phyloP scores from a whole-genome alignment of 345 rosid genomes.

The Pistacia atlantica region DNA sequence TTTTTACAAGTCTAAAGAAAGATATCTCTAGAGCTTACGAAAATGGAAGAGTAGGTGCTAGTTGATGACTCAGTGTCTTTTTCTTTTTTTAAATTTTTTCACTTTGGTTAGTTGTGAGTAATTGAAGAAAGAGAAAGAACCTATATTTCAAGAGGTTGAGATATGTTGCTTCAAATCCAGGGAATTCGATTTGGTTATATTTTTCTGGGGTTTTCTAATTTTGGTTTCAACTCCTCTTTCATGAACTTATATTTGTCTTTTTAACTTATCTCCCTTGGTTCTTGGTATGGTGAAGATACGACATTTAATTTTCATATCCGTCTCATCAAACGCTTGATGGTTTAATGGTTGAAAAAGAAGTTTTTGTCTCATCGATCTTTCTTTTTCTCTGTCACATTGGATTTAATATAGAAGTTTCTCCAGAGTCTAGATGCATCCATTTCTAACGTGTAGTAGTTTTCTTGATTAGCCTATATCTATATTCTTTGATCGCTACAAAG shows the following conservation, averaged over 20 bases:
- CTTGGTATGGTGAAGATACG: neutral
- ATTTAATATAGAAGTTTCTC: slow-evolving; percentile 12
- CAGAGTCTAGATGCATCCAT: slow-evolving; percentile 23
- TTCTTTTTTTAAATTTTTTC: neutral
- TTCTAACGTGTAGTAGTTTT: neutral
- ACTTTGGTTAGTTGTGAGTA: slow-evolving; percentile 31
- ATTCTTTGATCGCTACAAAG: slow-evolving; percentile 7
- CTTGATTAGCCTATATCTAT: neutral
- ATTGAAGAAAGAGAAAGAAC: slow-evolving; percentile 29
- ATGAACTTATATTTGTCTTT: slow-evolving; percentile 2
- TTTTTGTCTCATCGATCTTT: slow-evolving; percentile 1
- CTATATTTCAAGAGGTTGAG: slow-evolving; percentile 40
- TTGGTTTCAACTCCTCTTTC: slow-evolving; percentile 27
- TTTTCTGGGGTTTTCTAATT: slow-evolving; percentile 31
- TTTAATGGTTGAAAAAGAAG: neutral
- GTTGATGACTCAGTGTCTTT: slow-evolving; percentile 17
- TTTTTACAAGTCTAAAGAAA: neutral
- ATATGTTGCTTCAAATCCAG: slow-evolving; percentile 50
- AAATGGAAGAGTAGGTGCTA: neutral
- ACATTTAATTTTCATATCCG: neutral
- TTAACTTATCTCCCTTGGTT: neutral
- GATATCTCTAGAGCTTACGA: neutral
- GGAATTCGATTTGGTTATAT: slow-evolving; percentile 31
- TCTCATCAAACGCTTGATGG: neutral
- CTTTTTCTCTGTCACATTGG: neutral